These are phyloP conservation scores for Phlyctochytrium planicorne DNA, from an alignment of 192 early-diverging fungal genomes.

Conservation along the genomic window DNA sequence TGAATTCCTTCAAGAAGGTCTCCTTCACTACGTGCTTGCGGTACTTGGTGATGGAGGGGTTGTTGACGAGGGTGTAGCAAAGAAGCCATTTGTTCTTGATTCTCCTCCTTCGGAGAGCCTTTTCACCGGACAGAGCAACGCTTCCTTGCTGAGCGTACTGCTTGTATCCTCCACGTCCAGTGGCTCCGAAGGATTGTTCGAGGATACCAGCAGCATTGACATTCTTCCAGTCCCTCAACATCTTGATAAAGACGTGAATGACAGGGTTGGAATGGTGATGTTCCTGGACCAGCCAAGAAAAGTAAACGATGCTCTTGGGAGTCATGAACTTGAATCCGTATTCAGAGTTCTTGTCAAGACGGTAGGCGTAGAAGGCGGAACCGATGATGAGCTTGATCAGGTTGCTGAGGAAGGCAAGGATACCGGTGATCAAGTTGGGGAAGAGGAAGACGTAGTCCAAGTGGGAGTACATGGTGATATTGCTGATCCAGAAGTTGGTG, in stretches of 20 bases:
- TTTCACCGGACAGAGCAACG: background rate
- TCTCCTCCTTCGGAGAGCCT: background rate
- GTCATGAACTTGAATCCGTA: background rate
- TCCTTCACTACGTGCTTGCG: slow-evolving; percentile 7
- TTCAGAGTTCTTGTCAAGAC: slow-evolving; percentile 9
- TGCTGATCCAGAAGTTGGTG: slow-evolving; percentile 13
- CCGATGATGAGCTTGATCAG: background rate
- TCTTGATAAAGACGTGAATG: slow-evolving; percentile 4
- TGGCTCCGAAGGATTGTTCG: background rate
- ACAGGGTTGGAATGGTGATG: slow-evolving; percentile 20
- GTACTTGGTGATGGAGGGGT: slow-evolving; percentile 12
- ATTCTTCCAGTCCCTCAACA: slow-evolving; percentile 6
- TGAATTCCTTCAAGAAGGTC: slow-evolving; percentile 1
- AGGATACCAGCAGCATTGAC: too few species aligned
- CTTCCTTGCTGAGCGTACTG: background rate
- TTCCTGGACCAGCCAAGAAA: slow-evolving; percentile 15
- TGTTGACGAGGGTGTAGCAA: slow-evolving; percentile 4
- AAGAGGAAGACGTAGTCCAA: slow-evolving; percentile 12
- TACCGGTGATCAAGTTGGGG: slow-evolving; percentile 8
- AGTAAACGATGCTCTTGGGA: background rate
- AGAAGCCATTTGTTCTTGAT: slow-evolving; percentile 10
- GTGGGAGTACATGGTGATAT: too few species aligned
- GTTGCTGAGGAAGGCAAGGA: background rate
- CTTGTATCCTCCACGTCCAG: background rate
- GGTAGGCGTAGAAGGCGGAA: slow-evolving; percentile 14